phyloP scores from a whole-genome alignment of 148 eudicot species.

The Chenopodium quinoa region DNA sequence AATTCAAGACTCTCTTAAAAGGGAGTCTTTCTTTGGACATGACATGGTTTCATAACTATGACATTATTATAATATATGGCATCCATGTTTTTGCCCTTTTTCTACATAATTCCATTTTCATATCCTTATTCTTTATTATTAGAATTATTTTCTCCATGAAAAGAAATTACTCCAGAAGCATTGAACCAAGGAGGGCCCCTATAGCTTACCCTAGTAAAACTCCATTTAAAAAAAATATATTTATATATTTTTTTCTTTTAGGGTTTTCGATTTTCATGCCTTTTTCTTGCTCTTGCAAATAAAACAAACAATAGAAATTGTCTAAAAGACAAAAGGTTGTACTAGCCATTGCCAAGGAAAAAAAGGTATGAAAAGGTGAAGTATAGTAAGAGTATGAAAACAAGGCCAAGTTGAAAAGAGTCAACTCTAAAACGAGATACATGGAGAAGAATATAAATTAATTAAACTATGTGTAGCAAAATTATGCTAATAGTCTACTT shows the following conservation, averaged over 20 bases:
- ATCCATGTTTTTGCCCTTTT: constrained; percentile 11
- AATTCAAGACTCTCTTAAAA: constrained; percentile 58
- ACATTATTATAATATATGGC: constrained; percentile 1
- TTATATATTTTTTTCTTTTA: background rate
- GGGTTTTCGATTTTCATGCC: too few species aligned
- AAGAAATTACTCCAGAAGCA: background rate
- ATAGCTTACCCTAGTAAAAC: background rate
- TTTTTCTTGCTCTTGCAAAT: background rate
- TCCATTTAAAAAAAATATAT: background rate
- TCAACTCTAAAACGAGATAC: constrained; percentile 32
- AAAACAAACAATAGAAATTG: constrained; percentile 1
- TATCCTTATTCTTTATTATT: constrained; percentile 3
- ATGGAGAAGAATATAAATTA: constrained; percentile 11
- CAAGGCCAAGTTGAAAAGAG: constrained; percentile 36
- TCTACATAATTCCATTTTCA: constrained; percentile 11
- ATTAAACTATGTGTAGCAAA: background rate
- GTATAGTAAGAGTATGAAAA: constrained; percentile 29
- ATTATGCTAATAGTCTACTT: constrained; percentile 14
- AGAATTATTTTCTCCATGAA: background rate
- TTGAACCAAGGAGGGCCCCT: background rate
- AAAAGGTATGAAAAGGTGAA: constrained; percentile 9
- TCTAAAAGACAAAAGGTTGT: constrained; percentile 13
- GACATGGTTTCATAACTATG: constrained; percentile 46
- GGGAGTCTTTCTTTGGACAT: constrained; percentile 62
- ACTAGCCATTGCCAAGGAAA: constrained; percentile 7